These are phyloP conservation scores for Lophiotrema nucula DNA, from an alignment of 495 filamentous ascomycete species.

Conservation along the genomic window DNA sequence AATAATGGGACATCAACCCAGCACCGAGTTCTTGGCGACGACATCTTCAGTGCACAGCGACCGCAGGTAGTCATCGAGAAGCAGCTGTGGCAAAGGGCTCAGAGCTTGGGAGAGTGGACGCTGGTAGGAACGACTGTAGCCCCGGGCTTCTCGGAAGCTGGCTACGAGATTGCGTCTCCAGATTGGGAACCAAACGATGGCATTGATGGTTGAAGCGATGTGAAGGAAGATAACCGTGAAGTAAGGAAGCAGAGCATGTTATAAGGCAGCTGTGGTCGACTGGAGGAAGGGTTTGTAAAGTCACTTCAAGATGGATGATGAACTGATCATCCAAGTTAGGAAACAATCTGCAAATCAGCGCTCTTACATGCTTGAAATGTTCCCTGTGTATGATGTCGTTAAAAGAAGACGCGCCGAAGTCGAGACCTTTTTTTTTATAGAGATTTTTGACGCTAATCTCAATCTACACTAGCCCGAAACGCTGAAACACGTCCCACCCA, in stretches of 20 bases:
- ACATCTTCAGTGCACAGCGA: conserved; percentile 43
- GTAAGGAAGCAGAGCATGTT: not conserved
- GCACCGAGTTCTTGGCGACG: conserved; percentile 40
- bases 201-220: not conserved
- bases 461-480: no score
- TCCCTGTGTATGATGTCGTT: no score
- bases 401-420: no score
- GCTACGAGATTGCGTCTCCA: conserved; percentile 42
- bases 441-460: no score
- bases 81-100: conserved; percentile 47
- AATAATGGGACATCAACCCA: conserved; percentile 39
- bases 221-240: not conserved
- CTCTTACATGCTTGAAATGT: no score
- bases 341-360: no score
- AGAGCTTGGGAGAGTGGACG: conserved; percentile 48
- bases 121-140: conserved; percentile 50
- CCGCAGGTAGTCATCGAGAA: conserved; percentile 47
- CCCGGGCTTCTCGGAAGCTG: conserved; percentile 42
- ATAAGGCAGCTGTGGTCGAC: not conserved
- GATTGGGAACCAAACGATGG: conserved; percentile 38
- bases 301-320: not conserved
- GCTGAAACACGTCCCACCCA: no score
- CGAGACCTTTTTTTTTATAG: no score
- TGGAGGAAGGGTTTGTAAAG: not conserved
- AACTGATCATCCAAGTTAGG: no score